Evolutionary conservation across 257 asterid species (phyloP).

Genomic region (Ajuga chamaepitys): DNA sequence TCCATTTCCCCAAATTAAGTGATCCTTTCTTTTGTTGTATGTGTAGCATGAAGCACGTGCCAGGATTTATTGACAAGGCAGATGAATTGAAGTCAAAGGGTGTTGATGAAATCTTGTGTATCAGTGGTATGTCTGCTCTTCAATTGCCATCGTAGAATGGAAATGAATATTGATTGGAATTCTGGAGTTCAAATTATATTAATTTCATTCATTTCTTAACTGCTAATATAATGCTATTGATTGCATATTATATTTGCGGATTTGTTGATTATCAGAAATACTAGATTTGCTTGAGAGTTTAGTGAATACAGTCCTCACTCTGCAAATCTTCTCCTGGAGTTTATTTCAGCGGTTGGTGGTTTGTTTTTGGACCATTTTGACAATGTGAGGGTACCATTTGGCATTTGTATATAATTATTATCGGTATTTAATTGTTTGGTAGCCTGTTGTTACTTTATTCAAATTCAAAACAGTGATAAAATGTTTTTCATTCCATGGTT

Average conservation of each 20-base stretch:
- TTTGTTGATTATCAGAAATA: background rate
- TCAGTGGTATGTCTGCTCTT: slow-evolving; percentile 20
- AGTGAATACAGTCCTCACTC: background rate
- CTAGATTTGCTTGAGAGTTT: background rate
- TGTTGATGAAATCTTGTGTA: slow-evolving; percentile 40
- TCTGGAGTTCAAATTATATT: background rate
- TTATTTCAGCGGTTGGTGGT: background rate
- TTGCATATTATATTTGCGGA: background rate
- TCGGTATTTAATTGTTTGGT: background rate
- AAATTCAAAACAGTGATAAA: background rate
- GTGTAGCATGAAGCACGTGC: slow-evolving; percentile 80
- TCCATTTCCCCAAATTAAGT: background rate
- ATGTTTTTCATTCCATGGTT: background rate
- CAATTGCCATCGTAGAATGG: background rate
- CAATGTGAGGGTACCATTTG: background rate
- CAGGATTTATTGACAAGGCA: slow-evolving; percentile 80
- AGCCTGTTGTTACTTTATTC: background rate
- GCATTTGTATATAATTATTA: background rate
- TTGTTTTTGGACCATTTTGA: background rate
- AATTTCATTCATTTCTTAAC: background rate
- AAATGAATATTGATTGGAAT: background rate
- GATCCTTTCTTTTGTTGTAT: background rate
- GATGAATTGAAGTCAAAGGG: slow-evolving; percentile 80
- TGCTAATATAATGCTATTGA: background rate
- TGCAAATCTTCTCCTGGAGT: too few species aligned